Evolutionary conservation across 2,329 filamentous ascomycete genomes (phyloP), one percentile per base, ranked within the genome.

Genomic region (Moelleriella libera): DNA sequence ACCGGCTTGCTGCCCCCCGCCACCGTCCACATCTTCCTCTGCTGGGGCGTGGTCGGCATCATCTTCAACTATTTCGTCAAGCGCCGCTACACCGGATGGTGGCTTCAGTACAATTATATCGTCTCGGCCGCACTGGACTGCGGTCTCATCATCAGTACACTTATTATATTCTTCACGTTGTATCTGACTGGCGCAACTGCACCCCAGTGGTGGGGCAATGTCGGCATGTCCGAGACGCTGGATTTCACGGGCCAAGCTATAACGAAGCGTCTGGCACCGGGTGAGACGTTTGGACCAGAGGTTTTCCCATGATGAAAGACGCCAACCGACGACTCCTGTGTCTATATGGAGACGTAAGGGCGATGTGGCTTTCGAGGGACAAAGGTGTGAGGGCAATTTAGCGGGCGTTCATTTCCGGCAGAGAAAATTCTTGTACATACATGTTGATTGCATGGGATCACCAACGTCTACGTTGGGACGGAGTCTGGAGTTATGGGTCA

Each of bases 41-140:
- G 76, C 57, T 87, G 83, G 83, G 82, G 77, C 4, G 59, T 78
- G 30, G 76, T 83, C 6, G 83, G 83, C 7, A 72, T 75, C 44
- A 53, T 81, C 37, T 87, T 87, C 67, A 85, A 86, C 63, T 82
- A 74, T 55, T 78, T 71, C 54, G 75, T 87, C 58, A 76, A 76
- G 58, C 71, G 79, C 49, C 72, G 75, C 51, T 82, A 74, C 63
- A 75, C 72, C 4, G 82, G 80, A 34, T 87, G 83, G 83, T 88
- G 83, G 83, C 68, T 83, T 61, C 78, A 82, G 61, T 88, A 85
- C 67, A 87, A 88, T 67, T 88, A 87, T 60, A 72, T 86, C 57
- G 78, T 81, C 0, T 85, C 82, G 21, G 83, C 83, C 0, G 83
- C 79, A 1, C 66, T 88, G 39, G 83, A 87, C 60, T 76, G 75